phyloP scores from a whole-genome alignment of 2,329 filamentous ascomycete genomes.

The Pseudogymnoascus sp. region DNA sequence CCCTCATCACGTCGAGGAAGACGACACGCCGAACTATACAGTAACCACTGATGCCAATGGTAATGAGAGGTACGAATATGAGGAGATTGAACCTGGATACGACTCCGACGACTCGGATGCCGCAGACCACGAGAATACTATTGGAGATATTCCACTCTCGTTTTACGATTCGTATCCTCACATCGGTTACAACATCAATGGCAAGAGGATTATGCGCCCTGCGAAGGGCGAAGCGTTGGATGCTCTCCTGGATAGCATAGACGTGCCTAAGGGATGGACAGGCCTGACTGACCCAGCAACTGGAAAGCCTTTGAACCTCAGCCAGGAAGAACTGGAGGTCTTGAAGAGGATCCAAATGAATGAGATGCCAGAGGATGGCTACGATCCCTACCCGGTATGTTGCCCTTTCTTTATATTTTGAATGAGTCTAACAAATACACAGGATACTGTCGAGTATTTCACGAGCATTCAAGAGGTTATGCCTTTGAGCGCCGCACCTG shows the following conservation, averaged over 20 bases:
- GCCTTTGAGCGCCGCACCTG: conserved; percentile 88
- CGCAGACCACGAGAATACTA: conserved; percentile 75
- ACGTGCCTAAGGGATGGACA: conserved; percentile 95
- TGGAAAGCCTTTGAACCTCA: conserved; percentile 84
- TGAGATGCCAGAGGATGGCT: conserved; percentile 78
- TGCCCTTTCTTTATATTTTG: background rate
- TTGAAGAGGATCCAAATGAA: conserved; percentile 83
- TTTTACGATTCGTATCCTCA: conserved; percentile 98
- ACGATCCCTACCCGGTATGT: conserved; percentile 80
- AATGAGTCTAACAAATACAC: conserved; percentile 18
- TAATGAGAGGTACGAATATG: conserved; percentile 81
- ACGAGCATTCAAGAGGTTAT: conserved; percentile 85
- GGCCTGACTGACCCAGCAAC: conserved; percentile 90
- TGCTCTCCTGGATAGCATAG: conserved; percentile 89
- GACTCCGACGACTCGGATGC: conserved; percentile 92
- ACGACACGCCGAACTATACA: conserved; percentile 42
- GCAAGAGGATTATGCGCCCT: conserved; percentile 94
- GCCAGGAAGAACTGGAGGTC: conserved; percentile 79
- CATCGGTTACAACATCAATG: conserved; percentile 98
- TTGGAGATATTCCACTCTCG: conserved; percentile 85
- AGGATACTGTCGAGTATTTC: conserved; percentile 90
- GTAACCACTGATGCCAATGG: conserved; percentile 80
- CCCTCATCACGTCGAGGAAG: conserved; percentile 25
- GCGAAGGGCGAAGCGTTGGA: conserved; percentile 91
- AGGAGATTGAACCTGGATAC: conserved; percentile 89